These are phyloP conservation scores for Canariomyces notabilis DNA, from an alignment of 2,329 filamentous ascomycete species.

Conservation along the genomic window DNA sequence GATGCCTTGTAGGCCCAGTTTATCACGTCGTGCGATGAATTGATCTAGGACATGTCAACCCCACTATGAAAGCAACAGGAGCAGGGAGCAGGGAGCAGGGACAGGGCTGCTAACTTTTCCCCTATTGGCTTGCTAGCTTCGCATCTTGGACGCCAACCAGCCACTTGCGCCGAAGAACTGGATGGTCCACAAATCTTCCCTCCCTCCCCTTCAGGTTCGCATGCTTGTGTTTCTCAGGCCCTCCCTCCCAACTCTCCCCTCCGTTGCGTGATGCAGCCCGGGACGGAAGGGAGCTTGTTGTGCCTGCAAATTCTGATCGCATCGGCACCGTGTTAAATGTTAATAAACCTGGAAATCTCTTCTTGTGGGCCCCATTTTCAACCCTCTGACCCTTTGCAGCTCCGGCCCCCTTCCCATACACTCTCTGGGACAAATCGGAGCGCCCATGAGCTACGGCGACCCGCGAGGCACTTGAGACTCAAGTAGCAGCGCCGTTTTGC, in stretches of 20 bases:
- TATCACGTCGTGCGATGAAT: constrained; percentile 9
- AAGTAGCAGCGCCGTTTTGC: background rate
- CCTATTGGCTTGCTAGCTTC: constrained; percentile 1
- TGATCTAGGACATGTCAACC: constrained; percentile 18
- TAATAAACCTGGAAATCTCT: background rate
- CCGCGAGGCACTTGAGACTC: background rate
- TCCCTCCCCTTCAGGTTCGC: background rate
- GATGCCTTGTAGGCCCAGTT: constrained; percentile 12
- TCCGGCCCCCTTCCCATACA: background rate
- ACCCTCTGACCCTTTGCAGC: background rate
- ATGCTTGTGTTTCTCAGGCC: background rate
- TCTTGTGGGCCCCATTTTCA: background rate
- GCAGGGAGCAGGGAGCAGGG: constrained; percentile 19
- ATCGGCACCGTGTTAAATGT: background rate
- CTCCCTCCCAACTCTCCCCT: background rate
- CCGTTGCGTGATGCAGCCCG: constrained; percentile 5
- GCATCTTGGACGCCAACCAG: constrained; percentile 13
- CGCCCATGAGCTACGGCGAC: background rate
- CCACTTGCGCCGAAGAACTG: constrained; percentile 7
- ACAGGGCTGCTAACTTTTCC: constrained; percentile 19
- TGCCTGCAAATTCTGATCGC: background rate
- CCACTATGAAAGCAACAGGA: constrained; percentile 21
- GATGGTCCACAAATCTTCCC: background rate
- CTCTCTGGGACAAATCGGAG: too few species aligned
- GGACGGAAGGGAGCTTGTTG: background rate